Percentiles rank a stretch among this genome's conserved stretches.
Evolutionary conservation across 2,329 filamentous ascomycete species (phyloP).

Genomic region (Penicillium concentricum): DNA sequence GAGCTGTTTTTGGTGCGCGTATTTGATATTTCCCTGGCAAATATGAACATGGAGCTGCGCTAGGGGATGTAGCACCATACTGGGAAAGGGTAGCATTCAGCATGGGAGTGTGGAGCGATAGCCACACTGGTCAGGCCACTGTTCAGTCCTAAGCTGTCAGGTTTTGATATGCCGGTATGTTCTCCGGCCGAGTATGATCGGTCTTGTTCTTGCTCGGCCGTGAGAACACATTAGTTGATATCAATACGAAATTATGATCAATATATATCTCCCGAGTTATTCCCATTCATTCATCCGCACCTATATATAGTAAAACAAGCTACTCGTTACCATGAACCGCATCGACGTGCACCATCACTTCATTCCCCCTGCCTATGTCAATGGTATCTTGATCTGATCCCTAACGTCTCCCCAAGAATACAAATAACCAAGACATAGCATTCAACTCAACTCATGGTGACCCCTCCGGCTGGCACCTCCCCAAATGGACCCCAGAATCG

Average conservation of each 20-base stretch:
- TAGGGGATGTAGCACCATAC: background rate
- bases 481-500: background rate
- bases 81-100: background rate
- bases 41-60: background rate
- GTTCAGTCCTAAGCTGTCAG: background rate
- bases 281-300: background rate
- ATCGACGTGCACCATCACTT: background rate
- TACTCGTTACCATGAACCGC: background rate
- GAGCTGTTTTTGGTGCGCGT: background rate
- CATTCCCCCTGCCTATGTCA: background rate
- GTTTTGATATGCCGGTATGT: background rate
- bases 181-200: background rate
- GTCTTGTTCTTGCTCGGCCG: background rate
- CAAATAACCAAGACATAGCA: background rate
- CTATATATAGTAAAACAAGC: background rate
- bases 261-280: background rate
- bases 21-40: background rate
- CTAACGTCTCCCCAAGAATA: background rate
- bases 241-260: background rate
- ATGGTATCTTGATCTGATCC: background rate
- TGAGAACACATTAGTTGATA: background rate
- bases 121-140: background rate
- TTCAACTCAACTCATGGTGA: background rate
- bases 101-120: background rate
- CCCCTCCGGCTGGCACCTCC: background rate